A percentile compares a stretch with the other conserved stretches of the same genome.
Evolutionary conservation across 2,329 filamentous ascomycete species (phyloP).

Genomic region (Colletotrichum neosansevieriae): DNA sequence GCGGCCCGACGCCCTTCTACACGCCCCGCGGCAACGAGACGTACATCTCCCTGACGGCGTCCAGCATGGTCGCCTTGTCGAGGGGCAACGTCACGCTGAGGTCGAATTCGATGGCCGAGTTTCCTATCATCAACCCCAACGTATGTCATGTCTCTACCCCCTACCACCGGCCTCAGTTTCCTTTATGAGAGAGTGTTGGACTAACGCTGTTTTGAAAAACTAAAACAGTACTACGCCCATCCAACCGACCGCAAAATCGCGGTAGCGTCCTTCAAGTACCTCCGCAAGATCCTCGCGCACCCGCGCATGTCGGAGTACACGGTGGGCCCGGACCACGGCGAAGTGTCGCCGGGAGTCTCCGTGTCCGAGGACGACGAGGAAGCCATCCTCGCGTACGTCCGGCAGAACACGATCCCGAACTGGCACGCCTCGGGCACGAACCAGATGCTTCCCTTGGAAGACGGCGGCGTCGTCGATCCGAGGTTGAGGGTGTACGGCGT

Average conservation of each 20-base stretch:
- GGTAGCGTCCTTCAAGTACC: conserved; percentile 49
- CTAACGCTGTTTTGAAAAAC: conserved; percentile 19
- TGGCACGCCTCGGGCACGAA: conserved; percentile 64
- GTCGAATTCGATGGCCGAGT: conserved; percentile 42
- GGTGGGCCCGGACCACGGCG: conserved; percentile 43
- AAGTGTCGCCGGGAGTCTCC: conserved; percentile 42
- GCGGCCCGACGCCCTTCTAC: conserved; percentile 46
- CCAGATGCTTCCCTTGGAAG: conserved; percentile 58
- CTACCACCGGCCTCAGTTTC: too few relatives aligned
- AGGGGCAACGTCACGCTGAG: conserved; percentile 43
- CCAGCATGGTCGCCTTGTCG: conserved; percentile 44
- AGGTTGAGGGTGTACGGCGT: conserved; percentile 65
- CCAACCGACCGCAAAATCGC: conserved; percentile 48
- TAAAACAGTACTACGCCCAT: conserved; percentile 45
- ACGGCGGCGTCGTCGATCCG: conserved; percentile 41
- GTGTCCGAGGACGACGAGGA: conserved; percentile 44
- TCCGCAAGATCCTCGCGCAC: conserved; percentile 47
- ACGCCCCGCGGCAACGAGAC: conserved; percentile 43
- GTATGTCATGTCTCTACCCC: conserved; percentile 18
- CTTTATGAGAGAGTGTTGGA: too few relatives aligned
- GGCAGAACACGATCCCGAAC: conserved; percentile 46
- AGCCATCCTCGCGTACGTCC: conserved; percentile 45
- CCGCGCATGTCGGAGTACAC: conserved; percentile 44
- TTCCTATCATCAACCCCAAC: conserved; percentile 44
- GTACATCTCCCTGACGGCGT: conserved; percentile 45